A percentile compares a stretch with the other conserved stretches of the same genome.
These are phyloP conservation scores for Albophoma yamanashiensis DNA, from an alignment of 2,329 filamentous ascomycete genomes.

Conservation along the genomic window DNA sequence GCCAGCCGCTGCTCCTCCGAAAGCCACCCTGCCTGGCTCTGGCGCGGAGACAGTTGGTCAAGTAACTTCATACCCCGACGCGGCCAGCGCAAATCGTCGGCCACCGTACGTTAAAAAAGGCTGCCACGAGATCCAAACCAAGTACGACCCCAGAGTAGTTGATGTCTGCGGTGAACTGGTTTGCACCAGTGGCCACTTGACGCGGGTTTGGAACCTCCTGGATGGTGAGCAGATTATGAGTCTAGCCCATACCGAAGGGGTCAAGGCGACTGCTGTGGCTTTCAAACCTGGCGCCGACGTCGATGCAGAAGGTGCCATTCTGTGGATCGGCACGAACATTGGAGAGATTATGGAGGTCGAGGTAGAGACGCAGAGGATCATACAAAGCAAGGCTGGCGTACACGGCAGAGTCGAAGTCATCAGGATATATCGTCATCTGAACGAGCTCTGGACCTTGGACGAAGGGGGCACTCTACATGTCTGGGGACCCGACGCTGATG, in stretches of 20 bases:
- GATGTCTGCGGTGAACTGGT: constrained; percentile 82
- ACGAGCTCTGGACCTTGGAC: constrained; percentile 90
- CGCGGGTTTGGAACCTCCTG: constrained; percentile 75
- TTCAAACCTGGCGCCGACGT: constrained; percentile 77
- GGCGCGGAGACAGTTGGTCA: constrained; percentile 25
- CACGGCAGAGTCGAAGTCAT: constrained; percentile 73
- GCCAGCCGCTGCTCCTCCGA: not conserved
- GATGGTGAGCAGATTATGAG: constrained; percentile 77
- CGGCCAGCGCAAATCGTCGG: constrained; percentile 72
- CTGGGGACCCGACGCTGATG: constrained; percentile 67
- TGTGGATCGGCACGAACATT: constrained; percentile 85
- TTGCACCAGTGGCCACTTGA: constrained; percentile 79
- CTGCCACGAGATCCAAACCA: constrained; percentile 66
- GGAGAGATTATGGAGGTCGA: constrained; percentile 90
- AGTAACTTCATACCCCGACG: constrained; percentile 66
- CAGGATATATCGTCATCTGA: constrained; percentile 75
- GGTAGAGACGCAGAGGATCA: constrained; percentile 59
- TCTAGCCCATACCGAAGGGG: constrained; percentile 71
- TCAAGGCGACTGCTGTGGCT: constrained; percentile 68
- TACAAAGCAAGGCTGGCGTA: constrained; percentile 56
- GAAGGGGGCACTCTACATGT: constrained; percentile 78
- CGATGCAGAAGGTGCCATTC: constrained; percentile 65
- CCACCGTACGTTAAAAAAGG: constrained; percentile 66
- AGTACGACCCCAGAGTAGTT: constrained; percentile 77
- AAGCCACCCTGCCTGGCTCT: not conserved